A percentile compares a stretch with the other conserved stretches of the same genome.
These are phyloP conservation scores for Talaromyces proteolyticus DNA, from an alignment of 495 filamentous ascomycete species.

Conservation along the genomic window DNA sequence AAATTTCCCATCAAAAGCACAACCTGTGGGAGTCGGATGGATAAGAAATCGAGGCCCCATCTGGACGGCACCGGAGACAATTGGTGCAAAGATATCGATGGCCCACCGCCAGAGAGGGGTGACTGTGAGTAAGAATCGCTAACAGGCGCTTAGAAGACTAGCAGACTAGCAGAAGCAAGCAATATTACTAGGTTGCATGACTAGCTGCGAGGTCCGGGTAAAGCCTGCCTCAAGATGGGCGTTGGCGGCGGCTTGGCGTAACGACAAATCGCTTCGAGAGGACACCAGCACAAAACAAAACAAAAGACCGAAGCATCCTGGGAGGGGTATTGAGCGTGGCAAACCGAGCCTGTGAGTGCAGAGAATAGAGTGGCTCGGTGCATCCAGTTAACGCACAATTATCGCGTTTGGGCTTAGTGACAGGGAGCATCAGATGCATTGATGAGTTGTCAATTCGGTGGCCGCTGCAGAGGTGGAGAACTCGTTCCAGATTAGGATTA, in stretches of 20 bases:
- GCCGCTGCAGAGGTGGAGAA: slow-evolving; percentile 54
- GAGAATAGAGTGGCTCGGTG: not conserved
- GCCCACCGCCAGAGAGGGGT: not conserved
- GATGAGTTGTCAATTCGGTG: slow-evolving; percentile 86
- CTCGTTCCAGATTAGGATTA: slow-evolving; percentile 23
- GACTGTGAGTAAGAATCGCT: too few relatives aligned
- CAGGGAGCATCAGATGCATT: slow-evolving; percentile 60
- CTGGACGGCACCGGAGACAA: not conserved
- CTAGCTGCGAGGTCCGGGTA: not conserved
- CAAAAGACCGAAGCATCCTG: not conserved
- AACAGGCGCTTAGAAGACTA: too few relatives aligned
- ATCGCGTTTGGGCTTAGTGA: slow-evolving; percentile 16
- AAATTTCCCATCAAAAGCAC: too few relatives aligned
- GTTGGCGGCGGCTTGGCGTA: not conserved
- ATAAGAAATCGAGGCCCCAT: not conserved
- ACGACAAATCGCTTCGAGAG: not conserved
- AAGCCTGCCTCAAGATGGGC: not conserved
- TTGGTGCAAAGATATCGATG: not conserved
- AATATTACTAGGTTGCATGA: not conserved
- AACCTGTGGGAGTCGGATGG: too few relatives aligned
- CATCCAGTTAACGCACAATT: not conserved
- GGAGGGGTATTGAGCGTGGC: too few relatives aligned
- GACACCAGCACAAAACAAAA: too few relatives aligned
- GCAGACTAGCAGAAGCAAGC: not conserved
- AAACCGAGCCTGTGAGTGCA: too few relatives aligned